Conservation (phyloP, 106 monocot species). For the Dioscorea zingiberensis region DNA sequence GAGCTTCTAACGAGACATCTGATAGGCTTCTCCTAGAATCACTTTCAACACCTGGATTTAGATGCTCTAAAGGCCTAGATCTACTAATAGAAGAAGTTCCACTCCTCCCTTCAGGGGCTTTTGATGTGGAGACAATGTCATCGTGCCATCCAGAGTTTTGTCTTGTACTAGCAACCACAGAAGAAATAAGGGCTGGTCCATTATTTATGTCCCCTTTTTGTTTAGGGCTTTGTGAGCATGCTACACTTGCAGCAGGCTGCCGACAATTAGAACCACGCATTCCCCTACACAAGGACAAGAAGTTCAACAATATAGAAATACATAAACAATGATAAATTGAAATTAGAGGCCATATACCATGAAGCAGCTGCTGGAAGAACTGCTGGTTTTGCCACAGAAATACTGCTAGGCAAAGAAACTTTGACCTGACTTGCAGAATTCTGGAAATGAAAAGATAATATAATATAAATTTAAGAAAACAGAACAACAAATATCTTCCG, state of each 20-base stretch:
- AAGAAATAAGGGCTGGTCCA: slow-evolving; percentile 19
- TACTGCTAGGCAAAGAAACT: slow-evolving; percentile 20
- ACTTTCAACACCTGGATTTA: slow-evolving; percentile 12
- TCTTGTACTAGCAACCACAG: slow-evolving; percentile 15
- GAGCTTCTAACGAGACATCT: slow-evolving; percentile 5
- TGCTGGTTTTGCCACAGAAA: slow-evolving; percentile 19
- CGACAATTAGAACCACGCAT: slow-evolving; percentile 31
- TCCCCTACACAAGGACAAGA: slow-evolving; percentile 29
- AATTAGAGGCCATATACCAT: slow-evolving; percentile 33
- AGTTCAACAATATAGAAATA: slow-evolving; percentile 3
- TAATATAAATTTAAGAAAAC: no score
- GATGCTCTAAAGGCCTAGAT: slow-evolving; percentile 17
- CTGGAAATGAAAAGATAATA: slow-evolving; percentile 9
- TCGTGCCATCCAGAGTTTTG: slow-evolving; percentile 38
- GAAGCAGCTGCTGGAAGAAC: slow-evolving; percentile 65
- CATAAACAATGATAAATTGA: background rate
- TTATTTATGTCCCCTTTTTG: slow-evolving; percentile 20
- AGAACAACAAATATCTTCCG: background rate
- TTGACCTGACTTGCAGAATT: slow-evolving; percentile 26
- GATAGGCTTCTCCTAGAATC: background rate
- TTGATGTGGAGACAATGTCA: slow-evolving; percentile 14
- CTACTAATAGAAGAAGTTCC: background rate
- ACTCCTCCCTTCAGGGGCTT: slow-evolving; percentile 5
- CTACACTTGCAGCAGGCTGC: slow-evolving; percentile 11
- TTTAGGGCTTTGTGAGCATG: slow-evolving; percentile 21